phyloP scores from a whole-genome alignment of 129 eudicot genomes.

The Chrysanthemum seticuspe region DNA sequence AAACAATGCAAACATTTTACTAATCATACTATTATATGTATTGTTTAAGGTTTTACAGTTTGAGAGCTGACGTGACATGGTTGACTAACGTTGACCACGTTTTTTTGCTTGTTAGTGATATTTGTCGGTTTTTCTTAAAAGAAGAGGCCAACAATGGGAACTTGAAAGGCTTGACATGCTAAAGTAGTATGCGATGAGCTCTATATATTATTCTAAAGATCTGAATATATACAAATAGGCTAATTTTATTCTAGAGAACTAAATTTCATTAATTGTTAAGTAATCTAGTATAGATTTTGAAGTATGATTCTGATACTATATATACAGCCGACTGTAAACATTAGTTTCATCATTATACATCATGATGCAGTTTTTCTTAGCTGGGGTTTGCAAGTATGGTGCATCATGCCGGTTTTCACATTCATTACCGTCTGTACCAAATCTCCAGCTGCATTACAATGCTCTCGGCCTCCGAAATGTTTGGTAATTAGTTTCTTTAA shows the following conservation, averaged over 20 bases:
- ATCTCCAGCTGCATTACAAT: constrained; percentile 21
- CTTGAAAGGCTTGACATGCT: background rate
- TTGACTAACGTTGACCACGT: too few species aligned
- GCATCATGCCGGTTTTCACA: constrained; percentile 41
- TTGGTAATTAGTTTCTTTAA: constrained; percentile 34
- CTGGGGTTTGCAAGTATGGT: constrained; percentile 49
- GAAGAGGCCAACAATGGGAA: background rate
- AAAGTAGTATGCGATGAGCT: background rate
- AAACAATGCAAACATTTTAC: too few species aligned
- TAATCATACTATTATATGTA: too few species aligned
- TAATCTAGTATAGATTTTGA: too few species aligned
- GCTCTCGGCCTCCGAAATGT: constrained; percentile 46
- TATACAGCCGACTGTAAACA: background rate
- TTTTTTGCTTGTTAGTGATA: background rate
- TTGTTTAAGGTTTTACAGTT: too few species aligned
- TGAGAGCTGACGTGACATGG: too few species aligned
- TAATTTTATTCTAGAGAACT: background rate
- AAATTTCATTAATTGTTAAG: background rate
- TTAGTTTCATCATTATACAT: background rate
- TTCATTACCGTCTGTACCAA: constrained; percentile 1
- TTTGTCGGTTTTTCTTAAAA: background rate
- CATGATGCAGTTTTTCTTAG: constrained; percentile 39
- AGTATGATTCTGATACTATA: background rate
- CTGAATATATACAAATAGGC: background rate
- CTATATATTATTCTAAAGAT: too few species aligned